Percentiles rank a stretch among this genome's conserved stretches.
Conservation (phyloP, 371 early-diverging fungal genomes). For the Rhizopus sp. region DNA sequence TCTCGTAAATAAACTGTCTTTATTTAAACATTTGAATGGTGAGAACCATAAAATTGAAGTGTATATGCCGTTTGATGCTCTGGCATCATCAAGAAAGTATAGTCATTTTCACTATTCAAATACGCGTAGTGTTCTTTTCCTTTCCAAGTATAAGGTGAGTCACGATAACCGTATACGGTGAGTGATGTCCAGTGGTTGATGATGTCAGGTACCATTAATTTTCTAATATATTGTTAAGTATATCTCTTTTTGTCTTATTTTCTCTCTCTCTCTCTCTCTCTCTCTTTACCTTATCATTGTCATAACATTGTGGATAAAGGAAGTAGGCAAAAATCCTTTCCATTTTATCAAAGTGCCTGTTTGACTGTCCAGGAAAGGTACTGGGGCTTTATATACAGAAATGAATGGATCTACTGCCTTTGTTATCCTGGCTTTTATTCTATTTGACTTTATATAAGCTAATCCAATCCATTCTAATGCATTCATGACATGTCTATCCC, state of each 20-base stretch:
- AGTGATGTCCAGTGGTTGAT: conserved; percentile 56
- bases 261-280: no score
- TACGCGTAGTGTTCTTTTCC: conserved; percentile 57
- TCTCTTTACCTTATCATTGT: conserved; percentile 32
- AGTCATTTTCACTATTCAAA: conserved; percentile 64
- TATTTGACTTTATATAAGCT: conserved; percentile 50
- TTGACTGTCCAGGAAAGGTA: conserved; percentile 18
- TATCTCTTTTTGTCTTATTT: not conserved
- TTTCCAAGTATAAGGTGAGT: conserved; percentile 67
- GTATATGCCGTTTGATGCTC: conserved; percentile 16
- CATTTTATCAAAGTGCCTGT: conserved; percentile 33
- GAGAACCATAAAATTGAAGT: conserved; percentile 26
- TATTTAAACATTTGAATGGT: conserved; percentile 18
- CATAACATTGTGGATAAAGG: conserved; percentile 33
- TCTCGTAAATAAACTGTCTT: conserved; percentile 5
- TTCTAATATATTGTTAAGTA: conserved; percentile 17
- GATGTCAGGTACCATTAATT: conserved; percentile 23
- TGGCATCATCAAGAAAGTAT: conserved; percentile 51
- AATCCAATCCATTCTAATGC: conserved; percentile 69
- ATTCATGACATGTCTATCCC: conserved; percentile 43
- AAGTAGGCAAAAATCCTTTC: conserved; percentile 39
- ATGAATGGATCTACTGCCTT: conserved; percentile 45
- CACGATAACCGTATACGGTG: conserved; percentile 67
- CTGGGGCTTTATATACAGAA: conserved; percentile 53
- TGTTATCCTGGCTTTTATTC: conserved; percentile 26